phyloP scores from a whole-genome alignment of 176 grass and related monocot genomes.

The Paspalum notatum region DNA sequence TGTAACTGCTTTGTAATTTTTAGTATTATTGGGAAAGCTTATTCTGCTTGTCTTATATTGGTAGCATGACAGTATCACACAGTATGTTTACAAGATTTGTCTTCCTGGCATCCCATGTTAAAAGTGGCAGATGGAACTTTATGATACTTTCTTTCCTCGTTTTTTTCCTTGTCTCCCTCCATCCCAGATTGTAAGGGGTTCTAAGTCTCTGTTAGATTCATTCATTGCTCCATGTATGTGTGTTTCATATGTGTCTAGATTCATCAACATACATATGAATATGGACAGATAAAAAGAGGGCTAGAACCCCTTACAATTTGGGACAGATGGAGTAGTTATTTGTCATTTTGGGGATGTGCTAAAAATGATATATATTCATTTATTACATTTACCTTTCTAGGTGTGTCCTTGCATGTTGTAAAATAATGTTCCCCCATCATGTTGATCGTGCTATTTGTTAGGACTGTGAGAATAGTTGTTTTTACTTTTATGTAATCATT shows the following conservation, averaged over 20 bases:
- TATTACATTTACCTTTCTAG: conserved; percentile 19
- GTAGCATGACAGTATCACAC: background rate
- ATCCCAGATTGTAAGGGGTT: too few relatives aligned
- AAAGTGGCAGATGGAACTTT: background rate
- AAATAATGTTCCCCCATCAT: conserved; percentile 1
- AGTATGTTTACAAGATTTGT: conserved; percentile 24
- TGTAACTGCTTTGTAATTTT: background rate
- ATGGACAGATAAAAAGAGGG: too few relatives aligned
- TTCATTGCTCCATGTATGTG: too few relatives aligned
- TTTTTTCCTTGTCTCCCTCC: background rate
- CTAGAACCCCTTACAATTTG: too few relatives aligned
- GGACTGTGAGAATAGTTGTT: background rate
- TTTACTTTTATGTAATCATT: background rate
- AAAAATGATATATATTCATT: background rate
- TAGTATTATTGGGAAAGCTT: conserved; percentile 6
- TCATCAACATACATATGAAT: too few relatives aligned
- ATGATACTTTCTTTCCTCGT: background rate
- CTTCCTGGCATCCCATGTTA: background rate
- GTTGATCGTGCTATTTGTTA: background rate
- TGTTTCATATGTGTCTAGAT: too few relatives aligned
- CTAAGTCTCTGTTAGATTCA: too few relatives aligned
- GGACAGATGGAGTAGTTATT: background rate
- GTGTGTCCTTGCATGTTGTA: too few relatives aligned
- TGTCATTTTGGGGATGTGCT: background rate
- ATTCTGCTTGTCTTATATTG: background rate